Percentiles rank a stretch among this genome's conserved stretches.
Evolutionary conservation across 2,329 filamentous ascomycete genomes (phyloP).

Genomic region (Fusarium tupiense): DNA sequence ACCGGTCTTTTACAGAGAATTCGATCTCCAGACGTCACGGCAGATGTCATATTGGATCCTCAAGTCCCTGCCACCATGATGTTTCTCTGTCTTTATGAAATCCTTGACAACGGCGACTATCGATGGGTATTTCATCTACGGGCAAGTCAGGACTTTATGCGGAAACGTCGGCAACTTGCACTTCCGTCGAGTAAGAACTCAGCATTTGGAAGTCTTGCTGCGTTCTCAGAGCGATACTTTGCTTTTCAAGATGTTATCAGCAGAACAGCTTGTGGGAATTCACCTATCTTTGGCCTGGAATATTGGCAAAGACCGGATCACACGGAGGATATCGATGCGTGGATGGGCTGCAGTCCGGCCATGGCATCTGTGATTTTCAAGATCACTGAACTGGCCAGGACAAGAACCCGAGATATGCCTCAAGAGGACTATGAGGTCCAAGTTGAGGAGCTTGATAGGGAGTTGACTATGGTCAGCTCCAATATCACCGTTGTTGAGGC

Average conservation of each 20-base stretch:
- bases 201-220: conserved; percentile 18
- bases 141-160: conserved; percentile 58
- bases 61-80: conserved; percentile 40
- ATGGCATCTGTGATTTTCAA: conserved; percentile 57
- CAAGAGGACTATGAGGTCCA: not conserved
- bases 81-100: conserved; percentile 40
- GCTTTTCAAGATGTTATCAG: conserved; percentile 63
- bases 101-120: conserved; percentile 37
- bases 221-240: conserved; percentile 58
- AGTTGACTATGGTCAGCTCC: not conserved
- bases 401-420: conserved; percentile 16
- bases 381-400: conserved; percentile 58
- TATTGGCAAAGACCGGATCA: conserved; percentile 53
- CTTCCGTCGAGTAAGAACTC: conserved; percentile 14
- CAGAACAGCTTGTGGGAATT: conserved; percentile 59
- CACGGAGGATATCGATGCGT: conserved; percentile 47
- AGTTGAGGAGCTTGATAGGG: conserved; percentile 6
- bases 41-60: conserved; percentile 30
- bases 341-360: conserved; percentile 60
- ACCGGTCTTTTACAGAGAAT: conserved; percentile 2
- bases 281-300: conserved; percentile 56
- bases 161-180: conserved; percentile 45
- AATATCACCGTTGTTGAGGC: not conserved
- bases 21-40: conserved; percentile 9
- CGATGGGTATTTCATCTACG: conserved; percentile 59